These are phyloP conservation scores for Fusarium sp. DNA, from an alignment of 2,329 filamentous ascomycete genomes.

Conservation along the genomic window DNA sequence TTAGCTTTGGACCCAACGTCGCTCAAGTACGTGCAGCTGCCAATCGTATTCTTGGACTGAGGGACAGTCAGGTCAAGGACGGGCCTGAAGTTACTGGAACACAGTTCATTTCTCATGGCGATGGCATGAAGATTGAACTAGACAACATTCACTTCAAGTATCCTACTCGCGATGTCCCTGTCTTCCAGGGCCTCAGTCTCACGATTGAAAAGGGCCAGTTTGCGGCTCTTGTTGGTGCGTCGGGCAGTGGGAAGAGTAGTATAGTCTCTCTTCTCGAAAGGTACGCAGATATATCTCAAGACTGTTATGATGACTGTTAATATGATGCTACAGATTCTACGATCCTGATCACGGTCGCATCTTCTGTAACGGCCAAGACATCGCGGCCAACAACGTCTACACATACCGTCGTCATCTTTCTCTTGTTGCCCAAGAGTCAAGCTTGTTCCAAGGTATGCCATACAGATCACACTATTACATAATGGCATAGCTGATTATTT, in stretches of 20 bases:
- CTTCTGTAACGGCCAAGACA: slow-evolving; percentile 68
- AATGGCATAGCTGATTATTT: slow-evolving; percentile 6
- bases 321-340: slow-evolving; percentile 64
- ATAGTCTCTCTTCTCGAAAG: slow-evolving; percentile 71
- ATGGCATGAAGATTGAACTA: slow-evolving; percentile 65
- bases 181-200: slow-evolving; percentile 69
- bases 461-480: rapidly evolving
- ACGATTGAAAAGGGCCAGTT: slow-evolving; percentile 75
- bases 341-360: slow-evolving; percentile 70
- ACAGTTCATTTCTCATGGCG: slow-evolving; percentile 45
- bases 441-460: slow-evolving; percentile 73
- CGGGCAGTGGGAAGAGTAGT: slow-evolving; percentile 77
- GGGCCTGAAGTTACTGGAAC: slow-evolving; percentile 44
- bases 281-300: background rate
- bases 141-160: slow-evolving; percentile 68
- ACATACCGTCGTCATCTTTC: slow-evolving; percentile 72
- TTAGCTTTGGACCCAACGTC: slow-evolving; percentile 72
- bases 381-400: slow-evolving; percentile 65
- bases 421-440: slow-evolving; percentile 78
- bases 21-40: slow-evolving; percentile 67
- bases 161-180: slow-evolving; percentile 63
- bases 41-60: slow-evolving; percentile 65
- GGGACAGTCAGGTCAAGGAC: slow-evolving; percentile 46
- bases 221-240: slow-evolving; percentile 74
- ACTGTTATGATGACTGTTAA: background rate